Evolutionary conservation across 2,329 filamentous ascomycete species (phyloP).

Genomic region (Neofusicoccum umdonicola): DNA sequence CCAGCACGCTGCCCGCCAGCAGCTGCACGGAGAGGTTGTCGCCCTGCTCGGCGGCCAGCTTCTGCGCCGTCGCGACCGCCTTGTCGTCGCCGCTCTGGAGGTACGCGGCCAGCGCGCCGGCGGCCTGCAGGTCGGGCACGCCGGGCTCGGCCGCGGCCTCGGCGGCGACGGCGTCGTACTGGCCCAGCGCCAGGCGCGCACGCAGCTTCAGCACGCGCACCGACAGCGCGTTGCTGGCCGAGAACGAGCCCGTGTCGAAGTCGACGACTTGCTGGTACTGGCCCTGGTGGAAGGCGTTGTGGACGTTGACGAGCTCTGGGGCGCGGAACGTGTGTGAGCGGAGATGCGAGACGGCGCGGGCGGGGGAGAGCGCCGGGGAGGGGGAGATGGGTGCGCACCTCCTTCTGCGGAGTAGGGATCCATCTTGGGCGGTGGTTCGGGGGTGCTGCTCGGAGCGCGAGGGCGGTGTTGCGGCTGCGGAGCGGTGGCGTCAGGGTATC

Average conservation of each 20-base stretch:
- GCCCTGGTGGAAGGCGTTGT: constrained; percentile 68
- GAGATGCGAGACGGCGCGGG: neutral
- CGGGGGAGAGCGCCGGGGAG: neutral
- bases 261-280: constrained; percentile 85
- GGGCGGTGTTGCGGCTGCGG: neutral
- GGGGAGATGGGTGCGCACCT: constrained; percentile 40
- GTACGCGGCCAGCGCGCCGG: constrained; percentile 72
- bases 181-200: constrained; percentile 77
- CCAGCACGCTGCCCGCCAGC: constrained; percentile 75
- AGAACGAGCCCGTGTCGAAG: constrained; percentile 79
- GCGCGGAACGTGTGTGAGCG: neutral
- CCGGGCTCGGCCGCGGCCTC: constrained; percentile 60
- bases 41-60: constrained; percentile 62
- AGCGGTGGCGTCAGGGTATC: neutral
- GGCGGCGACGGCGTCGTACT: constrained; percentile 69
- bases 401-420: constrained; percentile 65
- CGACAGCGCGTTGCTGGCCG: constrained; percentile 71
- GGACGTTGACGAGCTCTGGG: constrained; percentile 64
- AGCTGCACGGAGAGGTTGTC: constrained; percentile 83
- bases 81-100: constrained; percentile 40
- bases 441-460: neutral
- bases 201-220: constrained; percentile 77
- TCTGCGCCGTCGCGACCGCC: constrained; percentile 63
- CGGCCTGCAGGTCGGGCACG: constrained; percentile 69
- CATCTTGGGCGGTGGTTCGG: constrained; percentile 40